Conservation (phyloP, 305 asterid species). For the Fraxinus latifolia region DNA sequence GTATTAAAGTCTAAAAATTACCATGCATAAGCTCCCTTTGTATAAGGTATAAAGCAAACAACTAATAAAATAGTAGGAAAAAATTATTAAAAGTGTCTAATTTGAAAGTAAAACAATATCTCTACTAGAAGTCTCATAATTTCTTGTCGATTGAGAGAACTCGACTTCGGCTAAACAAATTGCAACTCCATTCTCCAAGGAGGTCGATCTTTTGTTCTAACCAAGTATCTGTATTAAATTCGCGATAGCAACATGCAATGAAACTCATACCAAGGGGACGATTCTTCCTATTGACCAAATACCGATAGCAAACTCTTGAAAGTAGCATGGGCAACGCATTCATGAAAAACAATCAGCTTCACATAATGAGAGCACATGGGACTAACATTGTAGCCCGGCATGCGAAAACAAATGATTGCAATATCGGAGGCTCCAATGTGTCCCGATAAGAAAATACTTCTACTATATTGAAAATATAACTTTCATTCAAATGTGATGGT, state of each 20-base stretch:
- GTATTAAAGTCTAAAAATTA: not conserved
- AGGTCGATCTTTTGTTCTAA: not conserved
- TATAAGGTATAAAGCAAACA: not conserved
- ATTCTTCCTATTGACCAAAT: not conserved
- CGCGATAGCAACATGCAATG: not conserved
- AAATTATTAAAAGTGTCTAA: not conserved
- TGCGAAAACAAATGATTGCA: not conserved
- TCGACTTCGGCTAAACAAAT: not conserved
- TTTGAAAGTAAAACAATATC: not conserved
- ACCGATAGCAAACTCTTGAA: not conserved
- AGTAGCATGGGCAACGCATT: not conserved
- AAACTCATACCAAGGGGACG: not conserved
- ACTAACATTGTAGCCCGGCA: not conserved
- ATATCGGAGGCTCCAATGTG: not conserved
- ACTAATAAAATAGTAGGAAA: not conserved
- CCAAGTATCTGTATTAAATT: not conserved
- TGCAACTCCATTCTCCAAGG: not conserved
- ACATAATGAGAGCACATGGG: not conserved
- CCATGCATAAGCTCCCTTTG: not conserved
- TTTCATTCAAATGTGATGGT: not conserved
- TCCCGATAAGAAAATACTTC: not conserved
- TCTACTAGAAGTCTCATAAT: not conserved
- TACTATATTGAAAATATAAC: not conserved
- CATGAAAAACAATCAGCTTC: not conserved
- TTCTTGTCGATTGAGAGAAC: not conserved